Base-by-base conservation (phyloP, 2,329 filamentous ascomycete species). In the Tolypocladium endophyticum region DNA sequence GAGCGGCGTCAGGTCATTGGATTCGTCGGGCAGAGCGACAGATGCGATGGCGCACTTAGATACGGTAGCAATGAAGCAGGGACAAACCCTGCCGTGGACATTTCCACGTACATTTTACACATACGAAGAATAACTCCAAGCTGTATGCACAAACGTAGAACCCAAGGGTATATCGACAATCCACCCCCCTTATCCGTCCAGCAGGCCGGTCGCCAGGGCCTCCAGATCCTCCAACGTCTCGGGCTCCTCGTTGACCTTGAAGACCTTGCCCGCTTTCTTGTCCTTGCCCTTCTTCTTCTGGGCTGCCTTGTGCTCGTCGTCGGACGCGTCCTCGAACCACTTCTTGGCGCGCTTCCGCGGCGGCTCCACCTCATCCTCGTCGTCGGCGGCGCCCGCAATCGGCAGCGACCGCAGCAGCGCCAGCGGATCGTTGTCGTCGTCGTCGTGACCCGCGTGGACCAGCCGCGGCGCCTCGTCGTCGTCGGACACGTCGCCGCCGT, bases 181-280 rank as follows among this genome's bases (percentile, higher is more conserved):
- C 25, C 7, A 4, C 9, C 20, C 8, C 14, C 59, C 20, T 45
- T 63, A 78, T 57, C 72, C 73, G 61, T 83, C 82, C 70, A 95
- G 73, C 72, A 94, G 74, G 4, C 87, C 88, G 53, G 87, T 83
- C 59, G 90, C 90, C 74, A 93, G 74, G 47, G 86, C 85, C 75
- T 93, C 89, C 66, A 92, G 79, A 72, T 92, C 89, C 72, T 91
- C 87, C 66, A 93, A 75, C 50, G 88, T 92, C 74, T 92, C 87
- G 16, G 88, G 89, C 75, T 90, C 86, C 58, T 86, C 81, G 18
- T 79, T 79, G 66, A 84, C 79, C 74, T 83, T 82, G 68, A 87
- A 80, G 55, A 85, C 80, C 74, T 80, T 81, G 70, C 79, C 76
- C 59, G 76, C 76, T 69, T 74, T 77, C 68, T 74, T 77, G 60